Base-by-base conservation (phyloP, 106 monocot species). In the Dendrobium nobile region DNA sequence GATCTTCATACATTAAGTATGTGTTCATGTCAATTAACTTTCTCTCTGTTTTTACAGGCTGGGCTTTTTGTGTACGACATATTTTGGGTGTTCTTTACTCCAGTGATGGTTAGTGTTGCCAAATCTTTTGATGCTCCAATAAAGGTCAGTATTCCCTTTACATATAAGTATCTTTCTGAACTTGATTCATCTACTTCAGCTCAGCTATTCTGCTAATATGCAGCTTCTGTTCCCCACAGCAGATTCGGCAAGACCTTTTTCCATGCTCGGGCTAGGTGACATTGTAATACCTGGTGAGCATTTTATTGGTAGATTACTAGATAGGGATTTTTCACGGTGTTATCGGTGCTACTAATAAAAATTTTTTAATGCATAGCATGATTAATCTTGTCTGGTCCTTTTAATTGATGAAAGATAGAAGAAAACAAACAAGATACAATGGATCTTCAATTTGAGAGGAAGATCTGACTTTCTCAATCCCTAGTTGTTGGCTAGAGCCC, bases 231-330 rank as follows among this genome's bases (percentile, higher is more conserved):
- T 98, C 87, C 97, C 97, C 77, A 98, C 97, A 48, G 78, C 88
- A 45, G 83, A 91, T 88, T 64, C 87, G 74, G 85, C 88, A 68
- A 89, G 92, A 37, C 97, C 91, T 43, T 98, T 98, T 70, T 94
- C 94, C 24, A 98, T 98, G 97, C 94, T 98, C 79, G 97, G 97
- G 13, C 97, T 98, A 79, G 97, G 97, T 68, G 97, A 98, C 78
- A 98, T 98, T 82, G 97, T 98, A 18, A 94, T 98, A 75, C 97
- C 97, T 77, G 97, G 97, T 94, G 20, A 75, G 81, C 3, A 22
- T 65, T 65, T 47, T 78, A 70, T 83, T 19, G 8, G 47, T 77
- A 24, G 75, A 51, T 37, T 51, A 51, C 51, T 51, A 13, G 51
- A 51, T 13, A 51, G 51, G 51, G 13, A 51, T 51, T 51, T 9